Percentiles rank a stretch among this genome's conserved stretches.
Evolutionary conservation across 805 yeast species (phyloP).

Genomic region (Kuraishia capsulata): DNA sequence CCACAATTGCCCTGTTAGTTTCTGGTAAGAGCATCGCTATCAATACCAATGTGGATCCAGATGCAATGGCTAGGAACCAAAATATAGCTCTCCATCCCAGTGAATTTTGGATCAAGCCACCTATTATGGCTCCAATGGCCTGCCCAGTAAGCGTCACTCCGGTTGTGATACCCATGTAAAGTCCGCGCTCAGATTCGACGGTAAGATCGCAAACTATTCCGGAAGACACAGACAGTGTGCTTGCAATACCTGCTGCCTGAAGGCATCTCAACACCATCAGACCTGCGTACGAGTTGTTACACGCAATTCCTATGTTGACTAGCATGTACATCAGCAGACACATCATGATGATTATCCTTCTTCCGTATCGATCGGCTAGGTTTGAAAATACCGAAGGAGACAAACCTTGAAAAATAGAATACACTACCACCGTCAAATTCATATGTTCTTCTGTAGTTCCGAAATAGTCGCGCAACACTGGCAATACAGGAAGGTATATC

Average conservation of each 20-base stretch:
- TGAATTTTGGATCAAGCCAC: slow-evolving; percentile 29
- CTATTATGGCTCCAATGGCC: slow-evolving; percentile 62
- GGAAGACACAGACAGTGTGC: slow-evolving; percentile 53
- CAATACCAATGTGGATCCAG: slow-evolving; percentile 29
- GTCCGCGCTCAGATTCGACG: slow-evolving; percentile 49
- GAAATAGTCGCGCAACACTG: background rate
- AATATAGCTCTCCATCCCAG: slow-evolving; percentile 63
- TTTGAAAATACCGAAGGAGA: slow-evolving; percentile 63
- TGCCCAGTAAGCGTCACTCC: slow-evolving; percentile 58
- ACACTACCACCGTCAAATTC: slow-evolving; percentile 69
- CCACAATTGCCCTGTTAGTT: slow-evolving; percentile 28
- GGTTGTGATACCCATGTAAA: slow-evolving; percentile 49
- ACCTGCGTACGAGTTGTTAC: slow-evolving; percentile 40
- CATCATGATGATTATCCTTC: slow-evolving; percentile 41
- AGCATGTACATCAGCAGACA: slow-evolving; percentile 42
- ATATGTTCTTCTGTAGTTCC: slow-evolving; percentile 36
- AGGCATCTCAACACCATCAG: slow-evolving; percentile 51
- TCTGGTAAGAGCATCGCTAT: slow-evolving; percentile 29
- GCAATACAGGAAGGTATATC: background rate
- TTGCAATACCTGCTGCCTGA: slow-evolving; percentile 69
- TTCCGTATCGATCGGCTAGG: slow-evolving; percentile 61
- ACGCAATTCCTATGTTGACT: slow-evolving; percentile 53
- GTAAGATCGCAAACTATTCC: slow-evolving; percentile 66
- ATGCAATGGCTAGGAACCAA: slow-evolving; percentile 58
- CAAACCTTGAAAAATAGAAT: slow-evolving; percentile 67